A percentile compares a stretch with the other conserved stretches of the same genome.
Conservation (phyloP, 2,329 filamentous ascomycete genomes). For the Aspergillus sp. region DNA sequence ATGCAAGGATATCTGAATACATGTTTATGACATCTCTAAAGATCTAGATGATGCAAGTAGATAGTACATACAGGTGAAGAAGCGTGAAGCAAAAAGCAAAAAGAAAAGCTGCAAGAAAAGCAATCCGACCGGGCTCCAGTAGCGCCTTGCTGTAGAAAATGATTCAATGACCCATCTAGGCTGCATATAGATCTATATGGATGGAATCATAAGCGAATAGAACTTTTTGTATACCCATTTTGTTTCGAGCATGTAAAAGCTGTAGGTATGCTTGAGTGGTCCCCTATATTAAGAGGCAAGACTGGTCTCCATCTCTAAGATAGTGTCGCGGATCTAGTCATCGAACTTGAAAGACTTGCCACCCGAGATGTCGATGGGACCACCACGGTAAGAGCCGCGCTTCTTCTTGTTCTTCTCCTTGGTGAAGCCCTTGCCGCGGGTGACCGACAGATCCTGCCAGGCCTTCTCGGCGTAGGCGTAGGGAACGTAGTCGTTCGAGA, state of each 20-base stretch:
- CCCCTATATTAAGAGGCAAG: background rate
- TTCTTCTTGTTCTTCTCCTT: conserved; percentile 99
- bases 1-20: background rate
- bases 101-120: background rate
- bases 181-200: conserved; percentile 19
- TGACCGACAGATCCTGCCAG: conserved; percentile 83
- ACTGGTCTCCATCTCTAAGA: background rate
- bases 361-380: conserved; percentile 77
- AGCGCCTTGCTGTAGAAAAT: conserved; percentile 33
- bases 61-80: background rate
- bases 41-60: background rate
- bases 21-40: background rate
- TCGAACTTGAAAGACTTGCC: conserved; percentile 94
- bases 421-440: conserved; percentile 94
- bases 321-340: conserved; percentile 56
- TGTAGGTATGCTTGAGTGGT: background rate
- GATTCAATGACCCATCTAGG: conserved; percentile 17
- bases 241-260: background rate
- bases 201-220: conserved; percentile 11
- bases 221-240: background rate
- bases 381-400: conserved; percentile 85
- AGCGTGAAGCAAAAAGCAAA: background rate
- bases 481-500: conserved; percentile 77
- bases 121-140: conserved; percentile 26
- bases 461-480: conserved; percentile 90